Evolutionary conservation across 306 rosid genomes (phyloP), one percentile per base, ranked within the genome.

Genomic region (Cicer yamashitae): DNA sequence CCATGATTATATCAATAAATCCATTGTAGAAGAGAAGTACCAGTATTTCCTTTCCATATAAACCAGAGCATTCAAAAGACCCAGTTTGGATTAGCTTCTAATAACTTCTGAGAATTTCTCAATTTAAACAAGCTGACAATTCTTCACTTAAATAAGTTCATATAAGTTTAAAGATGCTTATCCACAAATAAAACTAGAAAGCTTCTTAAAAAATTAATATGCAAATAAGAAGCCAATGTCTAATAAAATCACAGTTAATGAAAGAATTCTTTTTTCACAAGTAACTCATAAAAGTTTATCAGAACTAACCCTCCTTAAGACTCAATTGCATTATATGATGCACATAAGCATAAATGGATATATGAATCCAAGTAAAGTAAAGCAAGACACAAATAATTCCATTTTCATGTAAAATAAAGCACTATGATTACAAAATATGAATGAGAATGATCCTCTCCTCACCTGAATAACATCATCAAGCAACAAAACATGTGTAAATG

Each of bases 391-490:
- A 46, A 46, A 6, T 17, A 34, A 15, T 15, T 41, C 37, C n/a
- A 11, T 30, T 18, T 8, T 11, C 41, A 77, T 6, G n/a, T 18
- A 70, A 70, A 9, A 47, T 20, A 14, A 7, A 22, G 7, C 37
- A 30, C 6, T 34, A 68, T 17, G 59, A 45, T 15, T 20, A 67
- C 7, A 43, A 73, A 72, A 72, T 53, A 10, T 13, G 18, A 15
- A 65, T 79, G 52, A 57, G 6, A 4, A 44, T 10, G 15, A 5
- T 7, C 30, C 46, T 62, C 52, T 22, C 20, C 43, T 62, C 51
- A 91, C 99, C 96, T 88, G 91, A 79, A 90, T 92, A 74, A 88
- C 96, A 79, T 92, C 99, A 71, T 94, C 99, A 60, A 94, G 99
- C 85, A 94, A 85, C 90, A 94, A 80, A 81, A 92, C 96, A 75